Evolutionary conservation across 768 basidiomycete species (phyloP).

Genomic region (Candolleomyces eurysporus): DNA sequence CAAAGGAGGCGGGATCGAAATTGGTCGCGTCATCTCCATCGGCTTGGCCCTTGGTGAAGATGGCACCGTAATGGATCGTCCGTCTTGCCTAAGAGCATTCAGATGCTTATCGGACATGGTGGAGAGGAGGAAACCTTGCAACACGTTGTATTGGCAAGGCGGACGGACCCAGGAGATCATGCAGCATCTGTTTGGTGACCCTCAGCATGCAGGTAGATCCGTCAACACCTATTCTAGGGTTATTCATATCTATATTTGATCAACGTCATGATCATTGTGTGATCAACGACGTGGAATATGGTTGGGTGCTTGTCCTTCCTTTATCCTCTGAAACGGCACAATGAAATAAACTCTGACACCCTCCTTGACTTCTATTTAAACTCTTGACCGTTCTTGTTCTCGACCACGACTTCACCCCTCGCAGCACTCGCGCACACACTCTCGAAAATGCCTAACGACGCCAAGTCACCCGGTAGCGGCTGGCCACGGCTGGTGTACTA

Average conservation of each 20-base stretch:
- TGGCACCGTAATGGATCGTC: constrained; percentile 1
- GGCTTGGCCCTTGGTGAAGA: neutral
- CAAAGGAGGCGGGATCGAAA: constrained; percentile 17
- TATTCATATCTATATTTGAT: neutral
- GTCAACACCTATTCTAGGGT: neutral
- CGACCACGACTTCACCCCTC: neutral
- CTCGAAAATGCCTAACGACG: neutral
- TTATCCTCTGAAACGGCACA: no score
- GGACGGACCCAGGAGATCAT: neutral
- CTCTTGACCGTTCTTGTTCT: no score
- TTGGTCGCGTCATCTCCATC: constrained; percentile 10
- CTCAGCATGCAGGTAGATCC: neutral
- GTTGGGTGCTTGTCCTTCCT: no score
- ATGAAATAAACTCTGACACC: no score
- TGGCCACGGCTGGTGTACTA: constrained; percentile 48
- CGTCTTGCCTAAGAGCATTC: constrained; percentile 2
- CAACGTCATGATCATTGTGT: neutral
- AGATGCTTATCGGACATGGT: constrained; percentile 8
- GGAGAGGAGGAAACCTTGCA: neutral
- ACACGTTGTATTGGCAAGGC: constrained; percentile 13
- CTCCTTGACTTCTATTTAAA: no score
- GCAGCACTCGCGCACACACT: no score
- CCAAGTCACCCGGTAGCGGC: neutral
- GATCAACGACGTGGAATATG: no score
- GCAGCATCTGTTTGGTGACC: neutral